Evolutionary conservation across 2,329 filamentous ascomycete species (phyloP).

Genomic region (Xylariaceae sp.): DNA sequence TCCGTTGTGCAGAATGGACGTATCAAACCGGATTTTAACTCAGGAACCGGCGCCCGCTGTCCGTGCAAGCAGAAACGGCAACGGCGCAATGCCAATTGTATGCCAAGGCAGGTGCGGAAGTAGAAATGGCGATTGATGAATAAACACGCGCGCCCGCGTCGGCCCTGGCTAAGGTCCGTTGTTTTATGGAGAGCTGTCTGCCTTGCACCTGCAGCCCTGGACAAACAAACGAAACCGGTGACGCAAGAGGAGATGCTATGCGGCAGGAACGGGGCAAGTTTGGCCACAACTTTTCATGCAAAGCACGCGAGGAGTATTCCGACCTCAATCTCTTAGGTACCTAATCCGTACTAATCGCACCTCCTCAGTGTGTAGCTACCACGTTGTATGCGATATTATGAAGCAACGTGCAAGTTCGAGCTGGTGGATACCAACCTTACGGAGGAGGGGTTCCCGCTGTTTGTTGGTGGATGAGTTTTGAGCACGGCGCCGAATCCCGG

Average conservation of each 20-base stretch:
- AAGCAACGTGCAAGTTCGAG: too few relatives aligned
- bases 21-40: neutral
- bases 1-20: neutral
- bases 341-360: too few relatives aligned
- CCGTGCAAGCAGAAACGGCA: neutral
- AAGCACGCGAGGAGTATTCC: too few relatives aligned
- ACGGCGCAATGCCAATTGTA: neutral
- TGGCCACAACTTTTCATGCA: too few relatives aligned
- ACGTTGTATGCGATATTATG: too few relatives aligned
- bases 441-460: neutral
- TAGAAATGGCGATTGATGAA: neutral
- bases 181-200: neutral
- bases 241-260: too few relatives aligned
- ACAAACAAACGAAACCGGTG: too few relatives aligned
- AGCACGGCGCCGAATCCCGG: constrained; percentile 1
- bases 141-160: neutral
- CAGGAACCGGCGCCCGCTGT: neutral
- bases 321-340: too few relatives aligned
- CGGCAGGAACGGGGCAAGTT: too few relatives aligned
- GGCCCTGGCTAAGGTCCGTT: too few relatives aligned
- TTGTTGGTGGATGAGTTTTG: neutral
- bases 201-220: neutral
- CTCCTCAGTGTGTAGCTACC: too few relatives aligned
- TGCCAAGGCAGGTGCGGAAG: neutral
- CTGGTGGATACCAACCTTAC: neutral